Percentiles rank a stretch among this genome's conserved stretches.
Conservation (phyloP, 768 basidiomycete species). For the Russula griseocarnosa region DNA sequence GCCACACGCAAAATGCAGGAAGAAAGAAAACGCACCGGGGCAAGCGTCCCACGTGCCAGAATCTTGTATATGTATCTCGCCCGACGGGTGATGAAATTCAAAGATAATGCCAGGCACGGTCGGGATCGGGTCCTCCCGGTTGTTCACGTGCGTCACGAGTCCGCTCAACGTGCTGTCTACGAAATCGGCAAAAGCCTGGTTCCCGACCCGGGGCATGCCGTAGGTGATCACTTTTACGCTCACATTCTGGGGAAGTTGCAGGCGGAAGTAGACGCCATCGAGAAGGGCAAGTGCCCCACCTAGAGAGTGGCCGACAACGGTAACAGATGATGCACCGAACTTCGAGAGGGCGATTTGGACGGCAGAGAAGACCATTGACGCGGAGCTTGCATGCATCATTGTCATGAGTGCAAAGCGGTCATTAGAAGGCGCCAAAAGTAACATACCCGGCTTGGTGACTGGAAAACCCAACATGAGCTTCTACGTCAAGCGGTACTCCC, state of each 20-base stretch:
- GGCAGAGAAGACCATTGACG: background rate
- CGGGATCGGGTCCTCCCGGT: conserved; percentile 39
- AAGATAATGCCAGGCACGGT: conserved; percentile 38
- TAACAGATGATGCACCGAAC: conserved; percentile 3
- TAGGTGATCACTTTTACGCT: conserved; percentile 25
- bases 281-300: conserved; percentile 33
- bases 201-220: conserved; percentile 32
- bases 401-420: background rate
- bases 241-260: conserved; percentile 26
- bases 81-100: conserved; percentile 45
- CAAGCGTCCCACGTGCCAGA: conserved; percentile 51
- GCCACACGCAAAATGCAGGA: background rate
- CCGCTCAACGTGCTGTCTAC: conserved; percentile 8
- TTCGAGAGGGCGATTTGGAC: conserved; percentile 2
- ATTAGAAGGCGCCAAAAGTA: background rate
- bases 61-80: conserved; percentile 41
- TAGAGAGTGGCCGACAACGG: conserved; percentile 23
- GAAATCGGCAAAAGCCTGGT: conserved; percentile 15
- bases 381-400: conserved; percentile 3
- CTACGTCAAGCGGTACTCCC: conserved; percentile 41
- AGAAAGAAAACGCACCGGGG: conserved; percentile 38
- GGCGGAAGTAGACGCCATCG: conserved; percentile 30
- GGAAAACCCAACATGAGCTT: conserved; percentile 48
- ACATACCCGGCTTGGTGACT: conserved; percentile 44
- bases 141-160: conserved; percentile 14